Evolutionary conservation across 805 yeast genomes (phyloP).

Genomic region (Saccharomycopsis sp.): DNA sequence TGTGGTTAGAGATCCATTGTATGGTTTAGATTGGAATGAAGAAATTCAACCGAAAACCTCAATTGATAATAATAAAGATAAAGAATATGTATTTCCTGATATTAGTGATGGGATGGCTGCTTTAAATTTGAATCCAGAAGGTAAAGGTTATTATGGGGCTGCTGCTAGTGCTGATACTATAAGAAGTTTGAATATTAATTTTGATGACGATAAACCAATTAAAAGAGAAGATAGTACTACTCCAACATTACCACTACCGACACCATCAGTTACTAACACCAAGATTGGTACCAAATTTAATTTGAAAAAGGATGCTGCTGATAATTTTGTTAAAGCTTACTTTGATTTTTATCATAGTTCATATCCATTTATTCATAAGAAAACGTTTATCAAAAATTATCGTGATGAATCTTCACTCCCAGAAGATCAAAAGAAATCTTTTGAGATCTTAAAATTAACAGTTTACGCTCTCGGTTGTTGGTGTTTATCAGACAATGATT

Average conservation of each 20-base stretch:
- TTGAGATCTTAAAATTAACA: conserved; percentile 43
- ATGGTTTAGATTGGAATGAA: conserved; percentile 59
- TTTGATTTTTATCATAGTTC: conserved; percentile 55
- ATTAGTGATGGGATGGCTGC: conserved; percentile 61
- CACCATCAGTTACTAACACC: neutral
- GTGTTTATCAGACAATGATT: conserved; percentile 48
- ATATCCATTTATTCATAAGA: conserved; percentile 53
- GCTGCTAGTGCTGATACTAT: conserved; percentile 54
- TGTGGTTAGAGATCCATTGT: conserved; percentile 33
- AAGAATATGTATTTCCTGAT: conserved; percentile 5
- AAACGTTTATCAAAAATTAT: conserved; percentile 43
- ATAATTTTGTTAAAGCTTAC: conserved; percentile 40
- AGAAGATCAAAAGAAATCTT: conserved; percentile 26
- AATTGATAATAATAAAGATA: neutral
- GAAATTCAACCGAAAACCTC: conserved; percentile 29
- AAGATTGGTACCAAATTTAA: neutral
- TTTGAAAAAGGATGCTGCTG: conserved; percentile 10
- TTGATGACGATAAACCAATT: conserved; percentile 11
- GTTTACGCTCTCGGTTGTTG: conserved; percentile 65
- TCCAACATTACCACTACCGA: neutral
- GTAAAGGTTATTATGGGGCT: conserved; percentile 59
- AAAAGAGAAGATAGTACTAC: conserved; percentile 18
- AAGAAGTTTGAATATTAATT: conserved; percentile 36
- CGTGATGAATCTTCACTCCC: conserved; percentile 34
- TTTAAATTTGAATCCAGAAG: conserved; percentile 37